These are phyloP conservation scores for Aspergillus sclerotiicarbonarius DNA, from an alignment of 495 filamentous ascomycete genomes.

Conservation along the genomic window DNA sequence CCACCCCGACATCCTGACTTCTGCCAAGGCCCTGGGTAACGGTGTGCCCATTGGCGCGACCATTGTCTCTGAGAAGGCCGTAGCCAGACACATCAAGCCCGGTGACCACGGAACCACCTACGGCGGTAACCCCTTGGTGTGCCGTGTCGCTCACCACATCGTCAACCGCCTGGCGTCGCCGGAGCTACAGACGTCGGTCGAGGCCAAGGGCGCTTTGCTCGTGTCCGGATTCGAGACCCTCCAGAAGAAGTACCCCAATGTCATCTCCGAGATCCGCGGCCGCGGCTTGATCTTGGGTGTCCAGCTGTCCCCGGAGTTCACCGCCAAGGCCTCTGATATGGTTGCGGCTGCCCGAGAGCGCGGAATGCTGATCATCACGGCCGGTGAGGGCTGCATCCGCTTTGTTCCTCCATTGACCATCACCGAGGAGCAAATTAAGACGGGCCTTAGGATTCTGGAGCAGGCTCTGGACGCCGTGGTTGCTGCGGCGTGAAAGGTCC, in stretches of 20 bases:
- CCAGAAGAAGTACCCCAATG: constrained; percentile 62
- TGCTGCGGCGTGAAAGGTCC: constrained; percentile 10
- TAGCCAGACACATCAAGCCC: constrained; percentile 78
- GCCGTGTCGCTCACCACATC: constrained; percentile 79
- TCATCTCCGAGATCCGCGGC: constrained; percentile 77
- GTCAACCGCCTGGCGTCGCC: constrained; percentile 68
- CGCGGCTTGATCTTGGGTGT: constrained; percentile 81
- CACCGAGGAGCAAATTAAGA: constrained; percentile 69
- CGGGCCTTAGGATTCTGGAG: constrained; percentile 72
- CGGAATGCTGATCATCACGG: constrained; percentile 86
- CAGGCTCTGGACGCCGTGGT: constrained; percentile 64
- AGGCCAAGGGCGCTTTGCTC: constrained; percentile 65
- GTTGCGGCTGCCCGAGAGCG: constrained; percentile 84
- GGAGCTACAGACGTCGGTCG: constrained; percentile 61
- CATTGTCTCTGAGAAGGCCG: constrained; percentile 68
- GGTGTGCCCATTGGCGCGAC: constrained; percentile 93
- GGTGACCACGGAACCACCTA: constrained; percentile 98
- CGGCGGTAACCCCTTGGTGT: constrained; percentile 89
- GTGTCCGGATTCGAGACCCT: constrained; percentile 60
- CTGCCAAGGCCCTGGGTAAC: constrained; percentile 94
- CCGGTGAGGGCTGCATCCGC: constrained; percentile 81
- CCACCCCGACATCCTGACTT: constrained; percentile 92
- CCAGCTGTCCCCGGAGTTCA: constrained; percentile 71
- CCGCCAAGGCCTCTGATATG: constrained; percentile 54
- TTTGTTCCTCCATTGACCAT: constrained; percentile 85